These are phyloP conservation scores for Aristolochia contorta DNA, from an alignment of 164 flowering plant genomes.

Conservation along the genomic window DNA sequence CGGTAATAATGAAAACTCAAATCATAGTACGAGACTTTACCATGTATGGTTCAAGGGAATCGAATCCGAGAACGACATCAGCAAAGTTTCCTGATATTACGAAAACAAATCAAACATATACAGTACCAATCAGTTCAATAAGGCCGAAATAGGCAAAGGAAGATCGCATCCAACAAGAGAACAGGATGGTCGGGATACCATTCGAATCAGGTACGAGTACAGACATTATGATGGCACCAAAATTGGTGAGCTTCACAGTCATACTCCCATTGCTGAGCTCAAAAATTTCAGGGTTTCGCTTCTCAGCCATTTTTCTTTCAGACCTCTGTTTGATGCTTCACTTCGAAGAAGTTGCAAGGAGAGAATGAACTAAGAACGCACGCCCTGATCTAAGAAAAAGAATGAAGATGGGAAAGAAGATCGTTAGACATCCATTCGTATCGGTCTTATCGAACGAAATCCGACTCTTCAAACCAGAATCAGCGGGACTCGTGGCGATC, in stretches of 20 bases:
- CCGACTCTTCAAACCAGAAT: not conserved
- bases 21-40: constrained; percentile 15
- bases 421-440: too few species aligned
- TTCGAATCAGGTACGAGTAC: constrained; percentile 64
- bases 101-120: constrained; percentile 3
- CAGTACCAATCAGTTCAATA: not conserved
- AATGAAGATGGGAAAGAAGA: not conserved
- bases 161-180: not conserved
- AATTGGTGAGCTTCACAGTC: constrained; percentile 59
- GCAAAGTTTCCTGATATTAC: constrained; percentile 29
- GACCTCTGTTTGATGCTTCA: too few species aligned
- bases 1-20: not conserved
- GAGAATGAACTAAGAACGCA: too few species aligned
- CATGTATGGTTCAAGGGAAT: constrained; percentile 41
- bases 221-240: constrained; percentile 77
- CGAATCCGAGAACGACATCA: constrained; percentile 60
- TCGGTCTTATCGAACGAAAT: not conserved
- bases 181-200: constrained; percentile 23
- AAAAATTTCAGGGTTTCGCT: constrained; percentile 35
- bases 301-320: not conserved
- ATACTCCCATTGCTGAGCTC: constrained; percentile 84
- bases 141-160: not conserved
- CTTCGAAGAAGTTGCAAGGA: too few species aligned
- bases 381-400: not conserved
- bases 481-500: not conserved